phyloP scores from a whole-genome alignment of 208 protist species.

The Trypanosoma platydactyli region DNA sequence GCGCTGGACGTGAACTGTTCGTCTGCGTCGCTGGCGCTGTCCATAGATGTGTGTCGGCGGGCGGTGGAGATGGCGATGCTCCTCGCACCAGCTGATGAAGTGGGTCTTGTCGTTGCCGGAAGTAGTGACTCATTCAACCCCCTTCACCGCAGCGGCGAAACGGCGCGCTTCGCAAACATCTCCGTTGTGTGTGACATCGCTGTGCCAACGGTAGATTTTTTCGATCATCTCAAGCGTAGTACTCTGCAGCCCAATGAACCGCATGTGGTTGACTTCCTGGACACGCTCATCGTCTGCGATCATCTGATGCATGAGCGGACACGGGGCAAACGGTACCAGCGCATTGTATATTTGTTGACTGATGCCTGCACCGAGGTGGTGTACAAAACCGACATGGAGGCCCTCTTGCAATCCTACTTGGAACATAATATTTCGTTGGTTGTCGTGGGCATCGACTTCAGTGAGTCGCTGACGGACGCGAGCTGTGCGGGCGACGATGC shows the following conservation, averaged over 20 bases:
- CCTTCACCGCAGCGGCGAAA: slow-evolving; percentile 23
- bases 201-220: slow-evolving; percentile 23
- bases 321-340: slow-evolving; percentile 48
- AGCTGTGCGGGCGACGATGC: slow-evolving; percentile 16
- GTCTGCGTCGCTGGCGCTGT: slow-evolving; percentile 22
- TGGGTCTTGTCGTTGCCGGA: slow-evolving; percentile 69
- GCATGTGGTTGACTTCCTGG: slow-evolving; percentile 59
- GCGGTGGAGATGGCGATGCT: slow-evolving; percentile 47
- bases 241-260: slow-evolving; percentile 7
- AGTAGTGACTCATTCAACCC: slow-evolving; percentile 40
- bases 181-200: slow-evolving; percentile 27
- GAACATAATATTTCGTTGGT: slow-evolving; percentile 60
- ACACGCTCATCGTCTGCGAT: slow-evolving; percentile 79
- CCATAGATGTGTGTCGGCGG: slow-evolving; percentile 34
- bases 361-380: slow-evolving; percentile 68
- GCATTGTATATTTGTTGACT: slow-evolving; percentile 87
- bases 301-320: slow-evolving; percentile 66
- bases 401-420: slow-evolving; percentile 45
- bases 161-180: slow-evolving; percentile 34
- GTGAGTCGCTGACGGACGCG: not conserved
- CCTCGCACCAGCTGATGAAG: slow-evolving; percentile 55
- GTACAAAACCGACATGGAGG: slow-evolving; percentile 59
- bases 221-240: slow-evolving; percentile 15
- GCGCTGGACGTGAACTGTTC: slow-evolving; percentile 52
- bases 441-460: slow-evolving; percentile 78